Evolutionary conservation across 441 rosid species (phyloP), one percentile per base, ranked within the genome.

Genomic region (Bocquillonia castaneifolia): DNA sequence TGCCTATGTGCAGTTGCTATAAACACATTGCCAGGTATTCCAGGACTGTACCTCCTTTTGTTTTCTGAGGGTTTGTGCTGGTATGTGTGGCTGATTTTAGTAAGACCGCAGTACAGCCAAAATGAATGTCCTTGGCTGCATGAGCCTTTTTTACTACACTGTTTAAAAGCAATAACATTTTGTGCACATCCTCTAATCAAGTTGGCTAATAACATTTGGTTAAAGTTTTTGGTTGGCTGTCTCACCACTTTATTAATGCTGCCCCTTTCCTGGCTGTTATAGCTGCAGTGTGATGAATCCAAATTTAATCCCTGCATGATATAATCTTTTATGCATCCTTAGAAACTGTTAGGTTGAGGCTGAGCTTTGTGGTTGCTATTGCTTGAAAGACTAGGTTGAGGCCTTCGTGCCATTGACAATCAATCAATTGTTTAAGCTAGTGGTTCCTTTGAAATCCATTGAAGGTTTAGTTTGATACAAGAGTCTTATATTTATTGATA

Each of bases 401-500:
- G 34, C 39, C 29, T 13, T 48, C 12, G 34, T 23, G 18, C 62
- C 40, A 29, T 39, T 13, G 14, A 5, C 10, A 65, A 52, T 36
- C 37, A 0, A 28, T 42, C 13, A 28, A 51, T 31, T 29, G 28
- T 47, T 1, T 8, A 13, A 25, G 53, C 56, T 34, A 22, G 42
- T 17, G 6, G 50, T 58, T 47, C 55, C 20, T 32, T 47, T 3
- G 22, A 9, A 18, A 45, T 23, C 9, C 5, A 1, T 10, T 18
- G 0, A 17, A 68, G 25, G 15, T 32, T 59, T 50, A 23, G 2
- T 40, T 40, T 53, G 64, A 61, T 74, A 25, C 58, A 63, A 26
- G 47, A 37, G 20, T 64, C 31, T 52, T 23, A 68, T 55, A n/a
- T 47, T 54, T 37, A 13, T 60, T 44, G 28, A 8, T 63, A 63